phyloP scores from a whole-genome alignment of 2,329 filamentous ascomycete species.

The Zymoseptoria brevis region DNA sequence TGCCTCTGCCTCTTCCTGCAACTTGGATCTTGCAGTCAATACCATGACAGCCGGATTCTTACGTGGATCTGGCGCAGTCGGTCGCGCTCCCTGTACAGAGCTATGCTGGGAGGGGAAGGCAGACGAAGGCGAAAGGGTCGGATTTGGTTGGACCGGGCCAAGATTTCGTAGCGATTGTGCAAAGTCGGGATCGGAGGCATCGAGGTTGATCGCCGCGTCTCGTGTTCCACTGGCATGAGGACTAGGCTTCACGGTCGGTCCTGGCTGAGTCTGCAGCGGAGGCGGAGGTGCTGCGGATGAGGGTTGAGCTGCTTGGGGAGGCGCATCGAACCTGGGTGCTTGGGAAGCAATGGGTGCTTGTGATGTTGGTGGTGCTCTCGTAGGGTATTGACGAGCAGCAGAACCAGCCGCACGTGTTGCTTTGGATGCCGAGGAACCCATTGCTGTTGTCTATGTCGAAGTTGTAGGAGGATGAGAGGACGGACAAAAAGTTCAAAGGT shows the following conservation, averaged over 20 bases:
- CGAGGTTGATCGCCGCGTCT: conserved; percentile 48
- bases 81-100: conserved; percentile 28
- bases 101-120: conserved; percentile 34
- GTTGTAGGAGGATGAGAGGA: neutral
- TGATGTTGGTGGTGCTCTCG: conserved; percentile 28
- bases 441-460: conserved; percentile 21
- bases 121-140: conserved; percentile 49
- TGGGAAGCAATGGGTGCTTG: conserved; percentile 15
- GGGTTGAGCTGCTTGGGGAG: conserved; percentile 9
- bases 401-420: conserved; percentile 43
- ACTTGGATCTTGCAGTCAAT: conserved; percentile 43
- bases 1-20: conserved; percentile 46
- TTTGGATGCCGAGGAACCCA: conserved; percentile 56
- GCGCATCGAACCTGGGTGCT: conserved; percentile 24
- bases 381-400: conserved; percentile 49
- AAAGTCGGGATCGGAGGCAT: conserved; percentile 56
- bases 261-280: conserved; percentile 27
- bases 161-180: conserved; percentile 69
- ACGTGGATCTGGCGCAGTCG: conserved; percentile 28
- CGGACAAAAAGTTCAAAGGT: neutral
- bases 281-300: conserved; percentile 16
- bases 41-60: conserved; percentile 50
- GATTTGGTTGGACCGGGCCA: conserved; percentile 51
- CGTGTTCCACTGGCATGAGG: conserved; percentile 32
- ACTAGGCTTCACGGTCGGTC: conserved; percentile 36